These are phyloP conservation scores for Ogataea hybrid DNA, from an alignment of 1,139 yeast genomes.

Conservation along the genomic window DNA sequence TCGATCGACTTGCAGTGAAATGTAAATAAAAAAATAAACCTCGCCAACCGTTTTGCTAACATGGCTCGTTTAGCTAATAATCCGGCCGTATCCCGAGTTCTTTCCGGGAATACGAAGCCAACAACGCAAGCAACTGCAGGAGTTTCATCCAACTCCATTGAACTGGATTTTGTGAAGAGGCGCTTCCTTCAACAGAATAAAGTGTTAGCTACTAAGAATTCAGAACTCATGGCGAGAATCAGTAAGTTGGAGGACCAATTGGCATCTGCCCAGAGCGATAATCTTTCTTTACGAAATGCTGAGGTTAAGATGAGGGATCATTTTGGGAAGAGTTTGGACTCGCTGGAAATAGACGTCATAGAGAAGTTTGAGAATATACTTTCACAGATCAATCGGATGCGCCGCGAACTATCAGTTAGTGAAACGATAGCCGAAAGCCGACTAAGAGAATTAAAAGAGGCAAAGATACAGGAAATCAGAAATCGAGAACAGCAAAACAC, in stretches of 20 bases:
- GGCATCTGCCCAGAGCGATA: slow-evolving; percentile 46
- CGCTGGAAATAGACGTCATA: slow-evolving; percentile 42
- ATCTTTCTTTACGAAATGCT: slow-evolving; percentile 39
- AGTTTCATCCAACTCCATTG: slow-evolving; percentile 15
- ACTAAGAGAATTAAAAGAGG: slow-evolving; percentile 13
- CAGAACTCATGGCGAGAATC: slow-evolving; percentile 46
- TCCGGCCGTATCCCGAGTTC: slow-evolving; percentile 12
- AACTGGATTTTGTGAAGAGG: slow-evolving; percentile 27
- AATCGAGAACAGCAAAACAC: slow-evolving; percentile 7
- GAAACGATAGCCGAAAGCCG: slow-evolving; percentile 1
- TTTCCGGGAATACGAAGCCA: slow-evolving; percentile 8
- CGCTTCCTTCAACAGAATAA: slow-evolving; percentile 46
- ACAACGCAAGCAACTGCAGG: slow-evolving; percentile 13
- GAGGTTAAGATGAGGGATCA: slow-evolving; percentile 32
- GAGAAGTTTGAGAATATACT: slow-evolving; percentile 45
- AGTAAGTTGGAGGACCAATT: slow-evolving; percentile 50
- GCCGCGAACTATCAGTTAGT: slow-evolving; percentile 36
- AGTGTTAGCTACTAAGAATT: slow-evolving; percentile 54
- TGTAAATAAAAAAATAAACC: slow-evolving; percentile 3
- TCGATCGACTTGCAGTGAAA: background rate
- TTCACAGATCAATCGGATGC: slow-evolving; percentile 37
- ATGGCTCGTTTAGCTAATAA: slow-evolving; percentile 24
- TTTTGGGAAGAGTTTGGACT: slow-evolving; percentile 35
- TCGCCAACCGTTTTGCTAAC: slow-evolving; percentile 5
- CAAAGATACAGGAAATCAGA: slow-evolving; percentile 15